A percentile compares a stretch with the other conserved stretches of the same genome.
These are phyloP conservation scores for Inonotus obliquus DNA, from an alignment of 1,284 basidiomycete species.

Conservation along the genomic window DNA sequence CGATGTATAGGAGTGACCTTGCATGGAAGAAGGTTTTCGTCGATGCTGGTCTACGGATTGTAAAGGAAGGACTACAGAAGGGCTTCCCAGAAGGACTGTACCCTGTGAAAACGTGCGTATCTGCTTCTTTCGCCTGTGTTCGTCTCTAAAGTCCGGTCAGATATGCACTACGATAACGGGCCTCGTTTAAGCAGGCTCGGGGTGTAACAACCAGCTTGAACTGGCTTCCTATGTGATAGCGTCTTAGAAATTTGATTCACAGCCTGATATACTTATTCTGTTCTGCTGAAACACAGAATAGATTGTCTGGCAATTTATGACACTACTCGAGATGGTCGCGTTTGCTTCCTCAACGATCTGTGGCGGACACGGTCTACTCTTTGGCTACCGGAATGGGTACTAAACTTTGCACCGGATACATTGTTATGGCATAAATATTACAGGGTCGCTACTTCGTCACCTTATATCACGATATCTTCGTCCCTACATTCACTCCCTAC, in stretches of 20 bases:
- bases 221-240: neutral
- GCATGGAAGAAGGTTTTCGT: conserved; percentile 77
- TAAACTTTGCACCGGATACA: neutral
- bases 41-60: conserved; percentile 60
- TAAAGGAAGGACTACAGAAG: conserved; percentile 68
- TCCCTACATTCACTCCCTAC: neutral
- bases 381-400: neutral
- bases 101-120: conserved; percentile 74
- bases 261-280: neutral
- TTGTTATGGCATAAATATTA: neutral
- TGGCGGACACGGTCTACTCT: neutral
- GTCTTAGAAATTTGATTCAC: neutral
- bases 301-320: neutral
- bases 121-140: neutral
- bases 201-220: neutral
- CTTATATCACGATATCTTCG: neutral
- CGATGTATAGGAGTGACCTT: conserved; percentile 37
- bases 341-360: neutral
- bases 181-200: neutral
- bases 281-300: neutral
- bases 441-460: neutral
- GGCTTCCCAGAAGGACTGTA: conserved; percentile 81
- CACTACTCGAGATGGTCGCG: neutral
- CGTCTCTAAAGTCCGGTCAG: neutral
- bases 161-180: conserved; percentile 12